phyloP scores from a whole-genome alignment of 1,139 yeast genomes.

The Suhomyces guaymorum region DNA sequence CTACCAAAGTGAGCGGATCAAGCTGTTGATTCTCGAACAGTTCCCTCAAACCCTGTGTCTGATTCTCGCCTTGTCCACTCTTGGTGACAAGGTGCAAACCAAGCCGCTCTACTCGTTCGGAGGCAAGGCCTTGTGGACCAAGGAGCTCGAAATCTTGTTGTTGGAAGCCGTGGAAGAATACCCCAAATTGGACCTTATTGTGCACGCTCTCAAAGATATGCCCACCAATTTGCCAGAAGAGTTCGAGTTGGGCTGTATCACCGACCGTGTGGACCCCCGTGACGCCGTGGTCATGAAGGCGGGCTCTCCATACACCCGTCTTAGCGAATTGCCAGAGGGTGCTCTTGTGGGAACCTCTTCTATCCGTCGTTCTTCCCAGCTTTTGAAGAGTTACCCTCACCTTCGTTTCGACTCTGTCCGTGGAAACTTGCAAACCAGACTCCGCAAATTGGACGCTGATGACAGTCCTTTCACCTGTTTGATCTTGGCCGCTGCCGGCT shows the following conservation, averaged over 20 bases:
- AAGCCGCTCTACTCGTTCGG: slow-evolving; percentile 93
- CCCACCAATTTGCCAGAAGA: slow-evolving; percentile 91
- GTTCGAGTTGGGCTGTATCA: slow-evolving; percentile 84
- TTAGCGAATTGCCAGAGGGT: slow-evolving; percentile 79
- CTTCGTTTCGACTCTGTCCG: slow-evolving; percentile 69
- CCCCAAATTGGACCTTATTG: slow-evolving; percentile 81
- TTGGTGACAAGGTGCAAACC: slow-evolving; percentile 85
- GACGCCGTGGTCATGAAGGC: slow-evolving; percentile 87
- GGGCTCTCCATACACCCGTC: slow-evolving; percentile 60
- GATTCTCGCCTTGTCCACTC: slow-evolving; percentile 76
- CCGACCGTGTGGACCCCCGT: slow-evolving; percentile 84
- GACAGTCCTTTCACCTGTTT: slow-evolving; percentile 67
- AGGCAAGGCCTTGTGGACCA: slow-evolving; percentile 95
- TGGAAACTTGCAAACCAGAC: slow-evolving; percentile 84
- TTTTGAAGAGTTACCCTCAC: slow-evolving; percentile 43
- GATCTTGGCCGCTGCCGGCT: slow-evolving; percentile 90
- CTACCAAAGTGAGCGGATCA: slow-evolving; percentile 77
- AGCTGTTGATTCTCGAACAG: slow-evolving; percentile 53
- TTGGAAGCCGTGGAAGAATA: slow-evolving; percentile 61
- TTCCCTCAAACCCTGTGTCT: slow-evolving; percentile 65
- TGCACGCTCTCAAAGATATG: slow-evolving; percentile 92
- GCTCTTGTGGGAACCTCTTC: slow-evolving; percentile 93
- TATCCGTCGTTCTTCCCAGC: slow-evolving; percentile 81
- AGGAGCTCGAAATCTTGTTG: slow-evolving; percentile 81
- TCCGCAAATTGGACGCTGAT: slow-evolving; percentile 68